Conservation (phyloP, 2,329 filamentous ascomycete genomes). For the Fusarium sacchari region DNA sequence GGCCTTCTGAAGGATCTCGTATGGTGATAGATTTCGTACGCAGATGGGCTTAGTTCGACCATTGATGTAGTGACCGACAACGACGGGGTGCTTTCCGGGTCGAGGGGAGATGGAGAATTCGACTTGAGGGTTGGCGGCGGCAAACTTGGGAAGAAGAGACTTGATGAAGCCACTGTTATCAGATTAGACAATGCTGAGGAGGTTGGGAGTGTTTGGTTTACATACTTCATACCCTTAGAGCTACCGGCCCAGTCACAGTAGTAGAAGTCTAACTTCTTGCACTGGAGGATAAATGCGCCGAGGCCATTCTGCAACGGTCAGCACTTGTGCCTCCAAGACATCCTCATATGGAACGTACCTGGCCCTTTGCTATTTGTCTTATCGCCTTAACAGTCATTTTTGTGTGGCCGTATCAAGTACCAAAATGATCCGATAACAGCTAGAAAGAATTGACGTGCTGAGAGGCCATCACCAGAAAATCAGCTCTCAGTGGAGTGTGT, state of each 20-base stretch:
- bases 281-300: constrained; percentile 96
- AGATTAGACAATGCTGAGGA: constrained; percentile 39
- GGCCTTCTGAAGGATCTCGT: constrained; percentile 84
- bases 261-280: constrained; percentile 93
- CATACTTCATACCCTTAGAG: constrained; percentile 93
- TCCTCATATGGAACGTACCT: constrained; percentile 53
- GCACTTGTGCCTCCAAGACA: not conserved
- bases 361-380: constrained; percentile 62
- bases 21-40: constrained; percentile 84
- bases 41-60: constrained; percentile 86
- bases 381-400: constrained; percentile 67
- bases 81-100: constrained; percentile 87
- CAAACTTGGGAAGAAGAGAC: constrained; percentile 79
- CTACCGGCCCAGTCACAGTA: constrained; percentile 98
- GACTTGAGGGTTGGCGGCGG: constrained; percentile 82
- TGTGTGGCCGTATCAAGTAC: constrained; percentile 44
- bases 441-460: constrained; percentile 32
- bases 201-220: not conserved
- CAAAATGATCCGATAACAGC: constrained; percentile 42
- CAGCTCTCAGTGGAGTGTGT: constrained; percentile 23
- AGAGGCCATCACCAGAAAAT: constrained; percentile 41
- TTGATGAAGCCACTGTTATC: constrained; percentile 79
- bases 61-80: constrained; percentile 93
- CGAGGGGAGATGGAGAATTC: constrained; percentile 92
- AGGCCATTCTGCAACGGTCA: constrained; percentile 80